Conservation (phyloP, 495 filamentous ascomycete genomes). For the Penicillium simplicissimum region DNA sequence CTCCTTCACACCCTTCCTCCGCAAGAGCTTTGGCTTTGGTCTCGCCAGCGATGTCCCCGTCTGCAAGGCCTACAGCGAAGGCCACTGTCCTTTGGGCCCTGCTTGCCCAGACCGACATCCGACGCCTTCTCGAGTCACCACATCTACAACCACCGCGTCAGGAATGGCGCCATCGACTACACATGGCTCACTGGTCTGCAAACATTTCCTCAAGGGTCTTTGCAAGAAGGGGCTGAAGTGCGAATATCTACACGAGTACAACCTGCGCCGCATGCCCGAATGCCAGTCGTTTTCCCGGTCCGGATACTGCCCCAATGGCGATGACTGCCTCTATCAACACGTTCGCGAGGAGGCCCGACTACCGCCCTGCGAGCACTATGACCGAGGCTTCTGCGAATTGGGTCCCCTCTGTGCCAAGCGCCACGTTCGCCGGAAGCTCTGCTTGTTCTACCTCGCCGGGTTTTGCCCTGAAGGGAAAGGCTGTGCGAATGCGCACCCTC, state of each 20-base stretch:
- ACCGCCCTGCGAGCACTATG: conserved; percentile 90
- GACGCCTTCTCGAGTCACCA: conserved; percentile 48
- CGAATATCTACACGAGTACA: conserved; percentile 98
- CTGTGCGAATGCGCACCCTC: conserved; percentile 81
- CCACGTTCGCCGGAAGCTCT: conserved; percentile 74
- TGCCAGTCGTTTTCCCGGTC: conserved; percentile 89
- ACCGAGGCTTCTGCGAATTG: conserved; percentile 90
- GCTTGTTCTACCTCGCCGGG: conserved; percentile 85
- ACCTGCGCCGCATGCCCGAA: conserved; percentile 95
- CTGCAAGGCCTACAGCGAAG: conserved; percentile 78
- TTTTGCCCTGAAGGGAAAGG: conserved; percentile 86
- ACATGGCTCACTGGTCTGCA: conserved; percentile 80
- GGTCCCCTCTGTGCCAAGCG: conserved; percentile 84
- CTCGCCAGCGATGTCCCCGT: conserved; percentile 70
- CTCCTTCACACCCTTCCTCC: conserved; percentile 74
- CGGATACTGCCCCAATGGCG: conserved; percentile 91
- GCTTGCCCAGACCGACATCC: conserved; percentile 69
- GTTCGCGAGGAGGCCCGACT: conserved; percentile 79
- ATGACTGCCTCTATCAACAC: conserved; percentile 96
- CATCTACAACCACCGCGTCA: conserved; percentile 56
- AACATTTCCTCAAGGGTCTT: conserved; percentile 95
- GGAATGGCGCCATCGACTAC: conserved; percentile 49
- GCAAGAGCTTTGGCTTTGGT: conserved; percentile 73
- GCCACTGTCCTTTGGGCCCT: conserved; percentile 76
- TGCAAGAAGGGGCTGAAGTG: conserved; percentile 96